These are phyloP conservation scores for Pezicula neosporulosa DNA, from an alignment of 2,329 filamentous ascomycete genomes.

Conservation along the genomic window DNA sequence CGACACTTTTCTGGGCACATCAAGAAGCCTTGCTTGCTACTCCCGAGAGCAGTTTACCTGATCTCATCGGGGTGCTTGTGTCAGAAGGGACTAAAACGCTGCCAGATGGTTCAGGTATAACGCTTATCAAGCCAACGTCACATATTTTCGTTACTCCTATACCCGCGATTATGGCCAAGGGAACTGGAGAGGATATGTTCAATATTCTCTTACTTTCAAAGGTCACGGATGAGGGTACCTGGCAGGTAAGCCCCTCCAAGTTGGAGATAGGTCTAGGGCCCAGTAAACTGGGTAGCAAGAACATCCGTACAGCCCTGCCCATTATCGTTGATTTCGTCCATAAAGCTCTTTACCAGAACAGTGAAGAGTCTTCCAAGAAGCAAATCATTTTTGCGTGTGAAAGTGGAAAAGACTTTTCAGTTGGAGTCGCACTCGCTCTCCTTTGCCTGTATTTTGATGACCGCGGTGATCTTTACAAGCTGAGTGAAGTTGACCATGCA, in stretches of 20 bases:
- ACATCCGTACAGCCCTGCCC: constrained; percentile 70
- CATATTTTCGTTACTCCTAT: constrained; percentile 20
- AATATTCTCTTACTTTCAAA: constrained; percentile 39
- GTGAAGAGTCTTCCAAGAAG: not conserved
- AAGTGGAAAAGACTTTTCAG: constrained; percentile 74
- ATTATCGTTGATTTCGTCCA: constrained; percentile 20
- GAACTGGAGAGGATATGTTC: constrained; percentile 1
- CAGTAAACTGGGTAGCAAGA: constrained; percentile 77
- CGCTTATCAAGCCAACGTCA: constrained; percentile 23
- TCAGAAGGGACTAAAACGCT: constrained; percentile 7
- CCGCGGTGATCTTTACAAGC: constrained; percentile 42
- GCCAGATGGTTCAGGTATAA: not conserved
- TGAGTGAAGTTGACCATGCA: not conserved
- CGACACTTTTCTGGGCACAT: constrained; percentile 76
- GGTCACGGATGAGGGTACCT: constrained; percentile 40
- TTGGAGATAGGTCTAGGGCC: constrained; percentile 62
- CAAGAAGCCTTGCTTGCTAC: constrained; percentile 55
- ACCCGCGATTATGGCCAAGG: constrained; percentile 6
- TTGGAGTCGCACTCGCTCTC: constrained; percentile 73
- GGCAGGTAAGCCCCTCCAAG: constrained; percentile 31
- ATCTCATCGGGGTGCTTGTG: constrained; percentile 45
- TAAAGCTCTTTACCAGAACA: constrained; percentile 9
- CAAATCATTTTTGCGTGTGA: constrained; percentile 64
- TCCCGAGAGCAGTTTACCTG: constrained; percentile 61
- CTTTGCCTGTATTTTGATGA: constrained; percentile 71